A percentile compares a stretch with the other conserved stretches of the same genome.
Evolutionary conservation across 2,329 filamentous ascomycete genomes (phyloP).

Genomic region (Sclerotiophoma versabilis): DNA sequence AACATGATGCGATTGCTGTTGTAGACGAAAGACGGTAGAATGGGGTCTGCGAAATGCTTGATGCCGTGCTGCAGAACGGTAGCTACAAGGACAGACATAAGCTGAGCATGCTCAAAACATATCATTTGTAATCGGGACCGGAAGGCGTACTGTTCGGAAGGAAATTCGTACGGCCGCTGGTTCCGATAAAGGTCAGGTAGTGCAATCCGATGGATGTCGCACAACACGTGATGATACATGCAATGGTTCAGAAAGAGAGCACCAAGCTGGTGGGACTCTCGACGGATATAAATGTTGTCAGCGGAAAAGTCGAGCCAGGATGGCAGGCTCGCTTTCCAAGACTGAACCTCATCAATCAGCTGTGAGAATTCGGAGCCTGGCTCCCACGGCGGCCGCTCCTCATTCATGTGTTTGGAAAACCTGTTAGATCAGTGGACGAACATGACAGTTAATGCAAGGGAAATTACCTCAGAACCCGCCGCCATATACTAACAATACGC

Average conservation of each 20-base stretch:
- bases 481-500: conserved; percentile 43
- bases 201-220: conserved; percentile 42
- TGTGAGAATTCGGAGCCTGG: conserved; percentile 36
- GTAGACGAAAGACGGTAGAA: conserved; percentile 43
- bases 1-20: conserved; percentile 46
- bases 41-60: conserved; percentile 43
- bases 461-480: conserved; percentile 38
- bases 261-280: conserved; percentile 43
- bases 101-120: conserved; percentile 43
- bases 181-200: conserved; percentile 43
- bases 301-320: conserved; percentile 43
- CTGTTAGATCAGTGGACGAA: conserved; percentile 9
- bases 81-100: conserved; percentile 37
- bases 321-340: conserved; percentile 39
- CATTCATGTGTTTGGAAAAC: conserved; percentile 43
- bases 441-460: background rate
- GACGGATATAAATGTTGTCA: conserved; percentile 45
- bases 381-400: conserved; percentile 41
- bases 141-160: conserved; percentile 33
- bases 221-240: conserved; percentile 46
- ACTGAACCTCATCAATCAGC: conserved; percentile 35
- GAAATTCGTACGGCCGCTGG: conserved; percentile 40
- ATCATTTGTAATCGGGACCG: conserved; percentile 35
- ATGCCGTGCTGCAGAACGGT: conserved; percentile 41
- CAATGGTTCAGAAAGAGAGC: conserved; percentile 43